Evolutionary conservation across 441 rosid species (phyloP).

Genomic region (Mallotus repandus): DNA sequence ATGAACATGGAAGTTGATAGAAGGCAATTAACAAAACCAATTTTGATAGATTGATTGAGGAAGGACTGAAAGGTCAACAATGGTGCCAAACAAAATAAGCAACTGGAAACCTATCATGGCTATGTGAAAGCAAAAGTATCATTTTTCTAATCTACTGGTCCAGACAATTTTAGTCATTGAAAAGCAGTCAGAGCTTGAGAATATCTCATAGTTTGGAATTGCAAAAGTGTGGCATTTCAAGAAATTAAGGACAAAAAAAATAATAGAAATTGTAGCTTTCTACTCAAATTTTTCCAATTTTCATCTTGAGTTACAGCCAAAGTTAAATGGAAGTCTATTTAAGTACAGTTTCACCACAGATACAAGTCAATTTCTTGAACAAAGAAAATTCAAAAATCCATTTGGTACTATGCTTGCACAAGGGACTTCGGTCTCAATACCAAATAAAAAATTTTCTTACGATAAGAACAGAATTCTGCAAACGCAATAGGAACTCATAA

Average conservation of each 20-base stretch:
- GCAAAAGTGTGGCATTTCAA: not conserved
- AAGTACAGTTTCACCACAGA: not conserved
- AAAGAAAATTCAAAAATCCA: not conserved
- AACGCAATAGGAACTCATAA: not conserved
- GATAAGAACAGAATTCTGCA: not conserved
- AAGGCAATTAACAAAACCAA: too few relatives aligned
- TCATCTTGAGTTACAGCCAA: not conserved
- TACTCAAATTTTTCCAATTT: not conserved
- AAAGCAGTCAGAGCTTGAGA: not conserved
- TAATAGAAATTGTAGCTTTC: not conserved
- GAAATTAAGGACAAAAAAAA: not conserved
- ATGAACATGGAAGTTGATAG: too few relatives aligned
- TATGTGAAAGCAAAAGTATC: not conserved
- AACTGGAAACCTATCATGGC: not conserved
- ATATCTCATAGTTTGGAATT: not conserved
- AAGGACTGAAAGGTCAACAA: not conserved
- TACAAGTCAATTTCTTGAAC: not conserved
- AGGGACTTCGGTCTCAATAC: not conserved
- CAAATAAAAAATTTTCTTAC: not conserved
- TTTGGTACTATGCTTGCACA: not conserved
- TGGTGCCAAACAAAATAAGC: not conserved
- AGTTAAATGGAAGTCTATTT: not conserved
- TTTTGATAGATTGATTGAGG: not conserved
- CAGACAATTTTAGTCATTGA: not conserved
- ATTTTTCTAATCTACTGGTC: conserved; percentile 4